Base-by-base conservation (phyloP, 768 basidiomycete genomes). In the Clavaria fumosa region DNA sequence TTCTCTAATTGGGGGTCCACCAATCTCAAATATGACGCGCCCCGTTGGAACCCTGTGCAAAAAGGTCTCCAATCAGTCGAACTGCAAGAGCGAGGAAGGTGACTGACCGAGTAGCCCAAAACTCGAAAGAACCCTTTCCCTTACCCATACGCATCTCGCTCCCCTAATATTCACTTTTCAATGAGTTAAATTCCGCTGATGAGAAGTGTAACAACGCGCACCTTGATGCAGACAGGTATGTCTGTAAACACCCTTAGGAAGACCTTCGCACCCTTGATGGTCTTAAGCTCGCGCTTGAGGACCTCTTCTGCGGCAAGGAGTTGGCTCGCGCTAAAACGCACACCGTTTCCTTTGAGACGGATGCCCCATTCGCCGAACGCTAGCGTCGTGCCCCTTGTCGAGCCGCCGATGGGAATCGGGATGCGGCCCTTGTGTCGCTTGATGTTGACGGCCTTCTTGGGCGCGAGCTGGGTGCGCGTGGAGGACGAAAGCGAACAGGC, bases 121-220 rank as follows among this genome's bases (percentile, higher is more conserved):
- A 96, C 53, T 97, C 95, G 49, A 97, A 97, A 0, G 82, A 74
- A 32, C 95, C 95, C 57, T 99, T 99, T 42, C 95, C 95, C 60
- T 97, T 97, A 35, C 95, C 95, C 95, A 97, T 96, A 68, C 95
- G 82, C 4, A 89, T 91, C 58, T 97, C 91, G 49, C 95, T 97
- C 38, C 95, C 93, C 85, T 89, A 41, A 17, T 21, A 10, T 10
- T 5, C 31, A 21, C 22, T 14, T 7, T 17, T 5, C 27, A n/a
- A n/a, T n/a, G n/a, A n/a, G n/a, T n/a, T n/a, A n/a, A n/a, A n/a
- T n/a, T n/a, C n/a, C n/a, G n/a, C n/a, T n/a, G n/a, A n/a, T n/a
- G n/a, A n/a, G n/a, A n/a, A n/a, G n/a, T n/a, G n/a, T n/a, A n/a
- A n/a, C n/a, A 10, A 23, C 11, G 49, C 65, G 31, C 41, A 85